phyloP scores from a whole-genome alignment of 1,284 basidiomycete genomes.

The Ceratobasidium sp. region DNA sequence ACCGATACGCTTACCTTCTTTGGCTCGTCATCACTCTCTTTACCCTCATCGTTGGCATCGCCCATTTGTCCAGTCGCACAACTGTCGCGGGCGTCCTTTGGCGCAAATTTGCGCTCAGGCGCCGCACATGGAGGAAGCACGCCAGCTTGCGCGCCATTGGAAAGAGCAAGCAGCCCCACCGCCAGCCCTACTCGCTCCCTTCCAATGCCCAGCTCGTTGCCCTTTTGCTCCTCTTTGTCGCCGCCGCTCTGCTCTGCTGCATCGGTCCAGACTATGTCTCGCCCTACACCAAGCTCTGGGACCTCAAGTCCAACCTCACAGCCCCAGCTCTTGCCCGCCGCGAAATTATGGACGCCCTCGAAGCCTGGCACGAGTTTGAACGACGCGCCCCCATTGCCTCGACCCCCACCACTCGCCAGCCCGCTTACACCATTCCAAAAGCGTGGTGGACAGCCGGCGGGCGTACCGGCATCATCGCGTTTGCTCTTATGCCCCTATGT shows the following conservation, averaged over 20 bases:
- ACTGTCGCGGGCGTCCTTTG: slow-evolving; percentile 46
- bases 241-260: slow-evolving; percentile 63
- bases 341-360: slow-evolving; percentile 3
- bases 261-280: slow-evolving; percentile 81
- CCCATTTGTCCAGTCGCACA: slow-evolving; percentile 51
- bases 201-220: slow-evolving; percentile 70
- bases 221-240: slow-evolving; percentile 59
- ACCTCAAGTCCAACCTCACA: slow-evolving; percentile 52
- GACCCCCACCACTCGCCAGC: slow-evolving; percentile 51
- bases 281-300: slow-evolving; percentile 64
- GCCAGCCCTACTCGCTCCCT: slow-evolving; percentile 65
- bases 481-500: slow-evolving; percentile 80
- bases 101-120: slow-evolving; percentile 45
- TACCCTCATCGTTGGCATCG: slow-evolving; percentile 51
- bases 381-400: slow-evolving; percentile 49
- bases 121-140: slow-evolving; percentile 47
- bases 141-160: slow-evolving; percentile 44
- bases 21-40: slow-evolving; percentile 56
- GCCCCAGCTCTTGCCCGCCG: slow-evolving; percentile 29
- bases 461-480: slow-evolving; percentile 79
- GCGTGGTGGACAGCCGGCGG: slow-evolving; percentile 82
- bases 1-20: slow-evolving; percentile 67
- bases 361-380: slow-evolving; percentile 25
- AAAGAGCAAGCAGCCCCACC: slow-evolving; percentile 52
- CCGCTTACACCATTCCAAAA: slow-evolving; percentile 73